phyloP scores from a whole-genome alignment of 495 filamentous ascomycete species.

The Pseudoneurospora amorphoporcata region DNA sequence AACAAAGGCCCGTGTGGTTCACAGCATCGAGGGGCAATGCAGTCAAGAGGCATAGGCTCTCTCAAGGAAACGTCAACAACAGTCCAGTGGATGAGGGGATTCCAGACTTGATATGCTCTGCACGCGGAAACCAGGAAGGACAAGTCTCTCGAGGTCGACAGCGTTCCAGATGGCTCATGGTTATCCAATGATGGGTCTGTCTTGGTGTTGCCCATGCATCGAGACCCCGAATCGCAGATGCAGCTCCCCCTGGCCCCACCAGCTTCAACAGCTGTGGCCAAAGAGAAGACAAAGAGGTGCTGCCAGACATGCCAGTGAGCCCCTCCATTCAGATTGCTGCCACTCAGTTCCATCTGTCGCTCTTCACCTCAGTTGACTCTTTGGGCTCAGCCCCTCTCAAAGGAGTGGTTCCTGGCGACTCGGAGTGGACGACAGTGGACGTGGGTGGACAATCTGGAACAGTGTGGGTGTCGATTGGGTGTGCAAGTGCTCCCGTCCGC shows the following conservation, averaged over 20 bases:
- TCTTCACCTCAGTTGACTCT: not conserved
- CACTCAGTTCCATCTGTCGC: conserved; percentile 4
- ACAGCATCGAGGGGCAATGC: not conserved
- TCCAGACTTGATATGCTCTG: not conserved
- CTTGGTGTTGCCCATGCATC: not conserved
- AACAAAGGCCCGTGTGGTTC: not conserved
- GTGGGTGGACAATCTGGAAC: not conserved
- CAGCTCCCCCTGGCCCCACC: conserved; percentile 3
- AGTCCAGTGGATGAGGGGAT: not conserved
- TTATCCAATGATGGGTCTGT: not conserved
- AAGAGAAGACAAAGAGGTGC: not conserved
- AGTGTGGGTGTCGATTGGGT: not conserved
- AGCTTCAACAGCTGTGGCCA: conserved; percentile 7
- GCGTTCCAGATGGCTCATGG: not conserved
- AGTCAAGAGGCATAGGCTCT: not conserved
- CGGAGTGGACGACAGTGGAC: not conserved
- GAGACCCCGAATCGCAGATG: conserved; percentile 1
- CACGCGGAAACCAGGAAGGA: not conserved
- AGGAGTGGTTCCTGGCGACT: not conserved
- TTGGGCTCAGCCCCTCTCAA: not conserved
- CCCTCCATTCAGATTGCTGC: conserved; percentile 10
- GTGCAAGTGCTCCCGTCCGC: not conserved
- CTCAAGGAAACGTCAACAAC: not conserved
- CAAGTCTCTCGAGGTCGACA: not conserved
- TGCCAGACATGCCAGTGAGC: not conserved